Evolutionary conservation across 352 stramenopile species (phyloP), one percentile per base, ranked within the genome.

Genomic region (Phytophthora sojae): DNA sequence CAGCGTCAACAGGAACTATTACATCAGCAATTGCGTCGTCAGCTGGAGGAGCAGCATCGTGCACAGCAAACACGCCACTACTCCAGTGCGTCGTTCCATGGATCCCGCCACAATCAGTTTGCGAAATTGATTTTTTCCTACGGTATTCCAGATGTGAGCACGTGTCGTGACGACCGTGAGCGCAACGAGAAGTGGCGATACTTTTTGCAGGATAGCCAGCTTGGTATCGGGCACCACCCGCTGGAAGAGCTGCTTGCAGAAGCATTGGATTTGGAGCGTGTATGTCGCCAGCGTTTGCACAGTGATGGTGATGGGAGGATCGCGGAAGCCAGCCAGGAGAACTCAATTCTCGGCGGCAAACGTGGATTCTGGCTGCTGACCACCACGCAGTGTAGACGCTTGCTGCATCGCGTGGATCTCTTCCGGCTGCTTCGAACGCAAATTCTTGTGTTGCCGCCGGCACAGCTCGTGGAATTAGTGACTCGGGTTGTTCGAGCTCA

Each of bases 321-420:
- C 29, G 59, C 19, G 15, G 63, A 58, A 2, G 47, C 69, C 7
- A 75, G 61, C 23, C 67, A 75, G 25, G 68, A 76, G n/a, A 69
- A 47, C 15, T 96, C 90, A 2, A 78, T 96, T 53, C 57, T 97
- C 17, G 88, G 88, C 12, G 89, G 85, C 4, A 75, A 79, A 6
- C 80, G 86, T 32, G 85, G 86, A 12, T 73, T 81, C 47, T 96
- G 87, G 89, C 37, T 81, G 29, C 64, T 95, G 5, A 91, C 75
- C 5, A 64, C 55, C 2, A 83, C 82, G 14, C 83, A 93, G 35
- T 91, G 82, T 29, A 76, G 76, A 0, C 87, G 86, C 4, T 57
- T 97, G 17, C 9, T 95, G 42, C 75, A 95, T 49, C 90, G 90
- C n/a, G 86, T 97, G 5, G 82, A 95, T 32, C 70, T 96, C 12